A percentile compares a stretch with the other conserved stretches of the same genome.
These are phyloP conservation scores for Kluyveromyces sp. DNA, from an alignment of 1,139 yeast genomes.

Conservation along the genomic window DNA sequence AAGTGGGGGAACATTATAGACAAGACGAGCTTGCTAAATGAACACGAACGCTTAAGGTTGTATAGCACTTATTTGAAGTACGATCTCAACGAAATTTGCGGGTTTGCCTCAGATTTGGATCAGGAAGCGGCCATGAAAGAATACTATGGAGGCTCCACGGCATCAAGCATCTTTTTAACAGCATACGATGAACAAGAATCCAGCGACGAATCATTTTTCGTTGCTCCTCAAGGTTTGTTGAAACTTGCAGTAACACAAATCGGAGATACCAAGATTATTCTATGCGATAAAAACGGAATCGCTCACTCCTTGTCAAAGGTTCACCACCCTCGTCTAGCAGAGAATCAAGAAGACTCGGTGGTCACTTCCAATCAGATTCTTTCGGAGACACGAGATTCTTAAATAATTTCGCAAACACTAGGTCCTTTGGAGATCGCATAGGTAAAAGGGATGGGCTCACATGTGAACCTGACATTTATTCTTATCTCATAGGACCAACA, in stretches of 20 bases:
- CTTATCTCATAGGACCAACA: constrained; percentile 37
- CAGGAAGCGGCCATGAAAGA: constrained; percentile 29
- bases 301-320: constrained; percentile 72
- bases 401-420: constrained; percentile 77
- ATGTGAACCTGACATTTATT: constrained; percentile 84
- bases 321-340: constrained; percentile 79
- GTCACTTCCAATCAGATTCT: constrained; percentile 67
- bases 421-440: constrained; percentile 82
- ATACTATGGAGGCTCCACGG: constrained; percentile 65
- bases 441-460: constrained; percentile 80
- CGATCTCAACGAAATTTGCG: constrained; percentile 41
- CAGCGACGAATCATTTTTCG: constrained; percentile 43
- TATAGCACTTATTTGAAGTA: constrained; percentile 56
- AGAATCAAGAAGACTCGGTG: constrained; percentile 69
- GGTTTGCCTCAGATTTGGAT: constrained; percentile 12
- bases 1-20: constrained; percentile 30
- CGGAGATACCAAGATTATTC: constrained; percentile 89
- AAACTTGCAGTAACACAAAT: constrained; percentile 77
- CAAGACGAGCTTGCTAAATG: constrained; percentile 27
- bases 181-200: constrained; percentile 20
- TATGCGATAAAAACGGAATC: constrained; percentile 67
- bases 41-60: constrained; percentile 38
- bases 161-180: constrained; percentile 63
- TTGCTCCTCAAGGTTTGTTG: constrained; percentile 62
- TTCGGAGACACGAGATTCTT: constrained; percentile 84